Base-by-base conservation (phyloP, 257 asterid genomes). In the Petrea volubilis region DNA sequence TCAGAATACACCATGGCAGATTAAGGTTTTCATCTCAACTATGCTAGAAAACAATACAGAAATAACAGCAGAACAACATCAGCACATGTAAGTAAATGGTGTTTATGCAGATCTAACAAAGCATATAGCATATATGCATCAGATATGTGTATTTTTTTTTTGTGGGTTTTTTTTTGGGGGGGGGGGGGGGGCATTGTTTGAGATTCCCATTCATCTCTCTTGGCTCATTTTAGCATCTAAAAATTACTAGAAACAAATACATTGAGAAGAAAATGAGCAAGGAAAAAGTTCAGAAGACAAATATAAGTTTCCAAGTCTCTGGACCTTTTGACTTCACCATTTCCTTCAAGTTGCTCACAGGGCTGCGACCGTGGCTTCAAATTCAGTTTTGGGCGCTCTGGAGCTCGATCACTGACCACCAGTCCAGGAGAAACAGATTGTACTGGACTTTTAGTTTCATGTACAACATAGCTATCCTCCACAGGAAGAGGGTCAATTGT, bases 301-400 rank as follows among this genome's bases (percentile, higher is more conserved):
- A 60, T 10, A 61, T 33, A 8, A 41, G 53, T 15, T 80, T 28
- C 43, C 43, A 64, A 68, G 5, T 64, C 27, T 44, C 36, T 33
- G 46, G 31, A 90, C 97, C 98, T 90, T 79, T 82, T 86, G 76
- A 62, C 79, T 79, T 76, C 88, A 64, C 13, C 50, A 56, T 75
- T 83, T 67, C 82, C 84, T 60, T 90, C 87, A 1, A 67, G 52
- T 61, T 84, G 91, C 73, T 86, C 88, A 58, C 68, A 69, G 64
- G 83, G 74, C 66, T 80, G 93, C 12, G 89, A 78, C 7, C 92
- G 85, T 14, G 94, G 96, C 86, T 83, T 91, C 85, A 87, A 72
- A 72, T 87, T 89, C 79, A 87, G 72, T 64, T 89, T 90, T 50
- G 96, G 93, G 55, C 90, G 87, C 79, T 86, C 97, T 27, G 31